Base-by-base conservation (phyloP, 2,329 filamentous ascomycete species). In the Biscogniauxia sp. region DNA sequence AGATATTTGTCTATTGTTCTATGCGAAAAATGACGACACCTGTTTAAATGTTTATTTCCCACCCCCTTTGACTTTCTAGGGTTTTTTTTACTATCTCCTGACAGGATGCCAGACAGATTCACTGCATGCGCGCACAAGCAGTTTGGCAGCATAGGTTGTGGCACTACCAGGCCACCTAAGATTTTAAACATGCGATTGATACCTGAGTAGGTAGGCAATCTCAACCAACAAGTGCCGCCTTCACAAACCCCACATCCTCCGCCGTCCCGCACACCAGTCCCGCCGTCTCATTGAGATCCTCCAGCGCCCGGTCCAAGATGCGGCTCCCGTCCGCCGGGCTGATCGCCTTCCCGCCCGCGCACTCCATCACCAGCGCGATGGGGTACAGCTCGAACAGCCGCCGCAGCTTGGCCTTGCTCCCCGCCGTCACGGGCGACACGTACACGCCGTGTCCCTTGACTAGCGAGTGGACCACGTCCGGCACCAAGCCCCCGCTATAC, bases 401-500 rank as follows among this genome's bases (percentile, higher is more conserved):
- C 37, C 86, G 75, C 61, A 88, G 71, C 76, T 88, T 88, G 0
- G 86, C 83, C 64, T 76, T 76, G 66, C 80, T 84, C 9, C 69
- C 69, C 0, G 63, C 68, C 1, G 83, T 83, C 5, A 86, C 84
- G 0, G 86, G 86, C 1, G 80, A 84, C 1, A 87, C 68, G 66
- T 88, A 88, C 0, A 88, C 70, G 1, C 86, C 86, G 57, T 88
- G 84, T 0, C 84, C 84, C 71, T 88, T 88, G 61, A 83, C 80
- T 7, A 88, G 73, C 3, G 81, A 79, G 60, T 88, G 86, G 13
- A 83, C 80, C 0, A 88, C 74, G 58, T 88, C 86, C 0, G 86
- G 86, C 2, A 88, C 85, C 3, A 88, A 71, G 0, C 86, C 86
- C 0, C 86, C 86, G 19, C 79, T 80, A 66, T 88, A 88, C 2